Base-by-base conservation (phyloP, 495 filamentous ascomycete species). In the Lasiosphaeriaceae sp. region DNA sequence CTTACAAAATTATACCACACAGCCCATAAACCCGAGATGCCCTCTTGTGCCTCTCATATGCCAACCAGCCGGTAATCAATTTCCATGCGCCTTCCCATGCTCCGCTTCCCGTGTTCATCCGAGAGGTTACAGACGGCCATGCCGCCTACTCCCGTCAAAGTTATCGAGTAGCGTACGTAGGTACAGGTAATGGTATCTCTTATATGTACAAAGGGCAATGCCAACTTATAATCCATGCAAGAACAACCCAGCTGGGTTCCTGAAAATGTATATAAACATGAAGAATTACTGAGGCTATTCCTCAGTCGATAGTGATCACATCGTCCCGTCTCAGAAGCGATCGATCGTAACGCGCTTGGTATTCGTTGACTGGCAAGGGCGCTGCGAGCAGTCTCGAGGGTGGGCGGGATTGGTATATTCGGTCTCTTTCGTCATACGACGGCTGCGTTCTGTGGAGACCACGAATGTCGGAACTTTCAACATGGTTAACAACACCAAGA, bases 251-350 rank as follows among this genome's bases (percentile, higher is more conserved):
- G 4, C 4, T 7, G 39, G 39, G 39, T 5, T n/a, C 1, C 39
- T 2, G 16, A 43, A 43, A 43, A 16, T 2, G 39, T 43, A 17
- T n/a, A 43, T 17, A 43, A 43, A 12, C 4, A 16, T 43, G 14
- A 43, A 43, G 8, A 43, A 5, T 17, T 9, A 31, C 4, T 9
- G 17, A 51, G 14, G 17, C 7, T n/a, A 12, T 34, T 3, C 24
- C 12, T 50, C 53, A 54, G 49, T 61, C 54, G 17, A 61, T 29
- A 17, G 22, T 39, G 8, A 57, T 61, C n/a, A 54, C 35, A 16
- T 61, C 54, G 26, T 51, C 46, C 26, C 29, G 37, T 45, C 26
- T 46, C 1, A 48, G 44, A 24, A 23, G 7, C n/a, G 44, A 22
- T n/a, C 23, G 58, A 41, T 22, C 44, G 26, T 11, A 7, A 4